phyloP scores from a whole-genome alignment of 2,329 filamentous ascomycete genomes.

The Neofusicoccum ribis region DNA sequence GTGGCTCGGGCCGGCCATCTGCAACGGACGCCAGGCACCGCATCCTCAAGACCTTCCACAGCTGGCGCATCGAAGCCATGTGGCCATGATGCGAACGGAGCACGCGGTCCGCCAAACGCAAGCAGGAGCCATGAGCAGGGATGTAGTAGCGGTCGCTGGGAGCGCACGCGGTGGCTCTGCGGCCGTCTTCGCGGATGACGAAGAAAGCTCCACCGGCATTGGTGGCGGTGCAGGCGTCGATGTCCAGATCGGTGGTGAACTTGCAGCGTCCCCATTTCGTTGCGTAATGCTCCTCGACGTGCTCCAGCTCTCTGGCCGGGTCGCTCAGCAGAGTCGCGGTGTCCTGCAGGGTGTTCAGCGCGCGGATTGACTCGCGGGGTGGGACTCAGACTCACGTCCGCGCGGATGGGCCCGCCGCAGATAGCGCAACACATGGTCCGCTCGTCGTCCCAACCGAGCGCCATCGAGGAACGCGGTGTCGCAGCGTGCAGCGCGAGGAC shows the following conservation, averaged over 20 bases:
- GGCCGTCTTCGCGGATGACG: neutral
- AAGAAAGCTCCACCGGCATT: neutral
- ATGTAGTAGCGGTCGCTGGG: neutral
- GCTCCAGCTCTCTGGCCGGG: neutral
- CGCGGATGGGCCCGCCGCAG: neutral
- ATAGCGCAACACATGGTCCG: neutral
- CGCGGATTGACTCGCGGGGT: neutral
- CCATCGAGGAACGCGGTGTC: neutral
- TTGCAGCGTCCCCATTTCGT: neutral
- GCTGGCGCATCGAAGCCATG: neutral
- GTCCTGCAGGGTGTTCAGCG: neutral
- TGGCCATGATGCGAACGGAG: neutral
- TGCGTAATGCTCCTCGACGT: neutral
- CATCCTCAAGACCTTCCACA: neutral
- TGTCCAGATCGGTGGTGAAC: neutral
- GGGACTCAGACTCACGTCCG: neutral
- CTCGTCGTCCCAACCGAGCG: neutral
- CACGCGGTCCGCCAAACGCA: neutral
- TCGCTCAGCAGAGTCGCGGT: neutral
- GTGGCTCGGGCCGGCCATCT: neutral
- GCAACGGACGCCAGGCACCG: neutral
- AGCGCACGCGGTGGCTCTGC: neutral
- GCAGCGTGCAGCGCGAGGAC: too few relatives aligned
- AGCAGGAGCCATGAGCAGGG: neutral
- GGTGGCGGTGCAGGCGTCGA: neutral